Evolutionary conservation across 177 flowering plant genomes (phyloP).

Genomic region (Vitis hybrid): DNA sequence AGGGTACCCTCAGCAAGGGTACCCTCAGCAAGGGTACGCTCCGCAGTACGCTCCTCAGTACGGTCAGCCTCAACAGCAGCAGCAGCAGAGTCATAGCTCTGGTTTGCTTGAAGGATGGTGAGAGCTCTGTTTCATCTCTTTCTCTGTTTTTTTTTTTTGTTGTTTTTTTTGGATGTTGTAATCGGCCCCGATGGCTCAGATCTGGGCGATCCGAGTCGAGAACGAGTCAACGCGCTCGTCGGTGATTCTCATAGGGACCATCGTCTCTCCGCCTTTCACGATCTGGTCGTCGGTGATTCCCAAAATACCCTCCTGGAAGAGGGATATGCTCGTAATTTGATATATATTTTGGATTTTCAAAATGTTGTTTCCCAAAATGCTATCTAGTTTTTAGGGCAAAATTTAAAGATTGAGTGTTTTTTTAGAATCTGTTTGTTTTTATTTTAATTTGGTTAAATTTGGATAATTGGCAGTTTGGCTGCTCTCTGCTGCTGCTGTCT

Average conservation of each 20-base stretch:
- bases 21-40: constrained; percentile 51
- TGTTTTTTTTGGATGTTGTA: neutral
- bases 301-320: too few species aligned
- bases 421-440: neutral
- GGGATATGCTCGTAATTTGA: too few species aligned
- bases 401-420: neutral
- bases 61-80: constrained; percentile 42
- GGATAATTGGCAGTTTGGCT: constrained; percentile 42
- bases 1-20: constrained; percentile 48
- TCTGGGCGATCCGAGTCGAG: neutral
- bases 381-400: constrained; percentile 3
- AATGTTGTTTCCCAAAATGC: neutral
- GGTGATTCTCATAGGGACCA: neutral
- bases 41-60: constrained; percentile 57
- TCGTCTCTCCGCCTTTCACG: too few species aligned
- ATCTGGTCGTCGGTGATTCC: too few species aligned
- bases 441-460: constrained; percentile 1
- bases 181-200: neutral
- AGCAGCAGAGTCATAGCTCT: constrained; percentile 19
- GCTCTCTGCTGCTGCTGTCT: constrained; percentile 68
- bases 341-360: too few species aligned
- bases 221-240: neutral
- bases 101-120: constrained; percentile 74
- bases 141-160: constrained; percentile 2
- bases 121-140: constrained; percentile 4